Evolutionary conservation across 805 yeast genomes (phyloP).

Genomic region (Pichia californica): DNA sequence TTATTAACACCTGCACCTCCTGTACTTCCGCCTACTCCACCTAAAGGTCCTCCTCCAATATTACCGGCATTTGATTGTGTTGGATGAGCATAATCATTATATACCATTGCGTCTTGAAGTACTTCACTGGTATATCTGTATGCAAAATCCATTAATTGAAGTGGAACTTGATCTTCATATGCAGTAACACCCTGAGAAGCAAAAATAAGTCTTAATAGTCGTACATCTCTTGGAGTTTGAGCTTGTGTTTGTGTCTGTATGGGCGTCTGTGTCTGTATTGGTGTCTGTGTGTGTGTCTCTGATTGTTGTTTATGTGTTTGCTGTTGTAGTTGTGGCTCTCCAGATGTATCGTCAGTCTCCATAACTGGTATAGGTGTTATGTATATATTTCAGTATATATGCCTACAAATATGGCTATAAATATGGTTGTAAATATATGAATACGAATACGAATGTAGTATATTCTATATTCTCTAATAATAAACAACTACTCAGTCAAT

Average conservation of each 20-base stretch:
- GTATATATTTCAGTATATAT: too few relatives aligned
- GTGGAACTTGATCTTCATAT: conserved; percentile 93
- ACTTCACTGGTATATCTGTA: conserved; percentile 81
- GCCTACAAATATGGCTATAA: too few relatives aligned
- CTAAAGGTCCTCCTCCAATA: conserved; percentile 19
- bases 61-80: conserved; percentile 34
- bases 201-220: conserved; percentile 80
- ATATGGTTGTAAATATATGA: too few relatives aligned
- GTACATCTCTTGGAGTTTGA: conserved; percentile 79
- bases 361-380: too few relatives aligned
- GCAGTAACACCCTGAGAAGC: conserved; percentile 90
- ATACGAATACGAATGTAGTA: too few relatives aligned
- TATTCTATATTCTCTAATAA: too few relatives aligned
- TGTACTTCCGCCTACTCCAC: neutral
- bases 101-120: conserved; percentile 81
- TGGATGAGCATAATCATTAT: conserved; percentile 71
- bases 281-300: too few relatives aligned
- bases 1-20: neutral
- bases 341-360: too few relatives aligned
- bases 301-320: too few relatives aligned
- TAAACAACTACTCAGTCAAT: too few relatives aligned
- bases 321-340: neutral
- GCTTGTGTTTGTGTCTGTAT: neutral
- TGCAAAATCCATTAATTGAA: conserved; percentile 96
- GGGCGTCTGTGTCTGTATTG: neutral